phyloP scores from a whole-genome alignment of 2,329 filamentous ascomycete genomes.

The Septoria petroselini region DNA sequence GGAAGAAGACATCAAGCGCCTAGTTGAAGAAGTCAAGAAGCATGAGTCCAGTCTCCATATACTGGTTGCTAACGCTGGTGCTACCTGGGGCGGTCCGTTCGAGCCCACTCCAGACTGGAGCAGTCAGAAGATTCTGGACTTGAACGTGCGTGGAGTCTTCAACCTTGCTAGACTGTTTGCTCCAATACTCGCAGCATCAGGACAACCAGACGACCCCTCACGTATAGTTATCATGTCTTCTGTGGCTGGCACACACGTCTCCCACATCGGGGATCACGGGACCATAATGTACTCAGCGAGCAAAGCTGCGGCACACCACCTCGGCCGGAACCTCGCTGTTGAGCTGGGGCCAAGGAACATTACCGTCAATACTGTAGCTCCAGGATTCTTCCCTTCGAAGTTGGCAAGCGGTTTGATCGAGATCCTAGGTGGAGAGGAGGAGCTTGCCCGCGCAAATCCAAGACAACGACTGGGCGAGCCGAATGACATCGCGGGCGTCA shows the following conservation, averaged over 20 bases:
- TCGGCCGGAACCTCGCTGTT: slow-evolving; percentile 76
- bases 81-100: slow-evolving; percentile 80
- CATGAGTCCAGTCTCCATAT: slow-evolving; percentile 80
- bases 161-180: slow-evolving; percentile 53
- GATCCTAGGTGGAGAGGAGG: slow-evolving; percentile 63
- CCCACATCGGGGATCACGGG: slow-evolving; percentile 65
- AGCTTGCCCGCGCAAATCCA: slow-evolving; percentile 59
- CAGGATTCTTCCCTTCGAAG: slow-evolving; percentile 65
- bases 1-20: slow-evolving; percentile 65
- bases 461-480: slow-evolving; percentile 63
- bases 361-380: slow-evolving; percentile 67
- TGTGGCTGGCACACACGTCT: slow-evolving; percentile 72
- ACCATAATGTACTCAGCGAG: slow-evolving; percentile 80
- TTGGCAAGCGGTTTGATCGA: slow-evolving; percentile 72
- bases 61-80: slow-evolving; percentile 85
- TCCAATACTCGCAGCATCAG: slow-evolving; percentile 66
- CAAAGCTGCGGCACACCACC: slow-evolving; percentile 82
- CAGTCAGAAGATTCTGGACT: slow-evolving; percentile 83
- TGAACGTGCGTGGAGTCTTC: slow-evolving; percentile 89
- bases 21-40: slow-evolving; percentile 66
- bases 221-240: slow-evolving; percentile 80
- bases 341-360: slow-evolving; percentile 77
- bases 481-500: slow-evolving; percentile 73
- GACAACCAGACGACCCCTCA: slow-evolving; percentile 62
- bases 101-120: slow-evolving; percentile 75